phyloP scores from a whole-genome alignment of 2,329 filamentous ascomycete genomes.

The Aspergillus chevalieri region DNA sequence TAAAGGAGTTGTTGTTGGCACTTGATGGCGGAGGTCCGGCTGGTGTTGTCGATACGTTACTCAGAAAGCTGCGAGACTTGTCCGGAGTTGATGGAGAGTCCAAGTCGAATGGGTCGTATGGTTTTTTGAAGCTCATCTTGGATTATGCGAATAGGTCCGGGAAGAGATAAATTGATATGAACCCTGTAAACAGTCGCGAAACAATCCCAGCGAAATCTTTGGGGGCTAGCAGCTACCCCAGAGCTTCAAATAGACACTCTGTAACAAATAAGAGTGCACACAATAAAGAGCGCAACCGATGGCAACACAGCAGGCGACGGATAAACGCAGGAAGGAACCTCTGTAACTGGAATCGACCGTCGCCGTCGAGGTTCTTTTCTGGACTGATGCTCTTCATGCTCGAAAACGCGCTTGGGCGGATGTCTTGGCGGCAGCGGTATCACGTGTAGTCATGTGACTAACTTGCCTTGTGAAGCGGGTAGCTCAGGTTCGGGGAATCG shows the following conservation, averaged over 20 bases:
- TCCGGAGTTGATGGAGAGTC: slow-evolving; percentile 36
- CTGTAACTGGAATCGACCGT: background rate
- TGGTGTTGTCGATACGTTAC: slow-evolving; percentile 51
- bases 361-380: background rate
- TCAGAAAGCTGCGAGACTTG: slow-evolving; percentile 31
- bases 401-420: background rate
- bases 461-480: background rate
- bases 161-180: background rate
- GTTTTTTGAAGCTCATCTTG: slow-evolving; percentile 32
- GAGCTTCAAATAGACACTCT: background rate
- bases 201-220: background rate
- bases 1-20: slow-evolving; percentile 46
- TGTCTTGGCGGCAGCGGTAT: background rate
- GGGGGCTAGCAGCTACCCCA: background rate
- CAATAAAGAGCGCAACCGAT: background rate
- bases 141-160: background rate
- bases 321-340: background rate
- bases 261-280: background rate
- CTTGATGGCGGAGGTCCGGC: slow-evolving; percentile 50
- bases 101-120: slow-evolving; percentile 21
- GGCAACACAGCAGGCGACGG: background rate
- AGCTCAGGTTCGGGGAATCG: too few relatives aligned
- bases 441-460: background rate
- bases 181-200: background rate
- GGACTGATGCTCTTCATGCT: background rate